phyloP scores from a whole-genome alignment of 306 rosid genomes.

The Luffa aegyptiaca region DNA sequence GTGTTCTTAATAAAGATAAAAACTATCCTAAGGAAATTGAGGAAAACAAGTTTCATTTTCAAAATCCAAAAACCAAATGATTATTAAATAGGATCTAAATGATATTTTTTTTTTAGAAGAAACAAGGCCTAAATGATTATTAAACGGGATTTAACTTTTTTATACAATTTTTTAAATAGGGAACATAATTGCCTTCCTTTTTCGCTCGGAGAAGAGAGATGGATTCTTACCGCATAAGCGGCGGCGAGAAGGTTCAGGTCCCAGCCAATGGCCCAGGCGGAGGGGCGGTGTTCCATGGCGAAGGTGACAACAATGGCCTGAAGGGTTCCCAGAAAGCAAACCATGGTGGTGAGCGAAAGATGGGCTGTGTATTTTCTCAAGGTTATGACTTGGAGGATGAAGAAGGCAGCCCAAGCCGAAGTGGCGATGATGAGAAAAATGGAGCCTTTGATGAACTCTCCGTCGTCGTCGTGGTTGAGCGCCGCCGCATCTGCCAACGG shows the following conservation, averaged over 20 bases:
- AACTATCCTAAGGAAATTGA: too few relatives aligned
- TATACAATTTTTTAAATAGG: too few relatives aligned
- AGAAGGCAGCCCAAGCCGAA: conserved; percentile 83
- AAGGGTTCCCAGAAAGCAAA: conserved; percentile 67
- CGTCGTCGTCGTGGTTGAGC: conserved; percentile 17
- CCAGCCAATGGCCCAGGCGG: conserved; percentile 88
- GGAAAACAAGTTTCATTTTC: too few relatives aligned
- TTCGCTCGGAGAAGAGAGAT: not conserved
- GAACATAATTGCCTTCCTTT: too few relatives aligned
- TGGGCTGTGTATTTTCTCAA: conserved; percentile 63
- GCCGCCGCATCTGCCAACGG: conserved; percentile 6
- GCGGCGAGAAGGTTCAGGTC: conserved; percentile 83
- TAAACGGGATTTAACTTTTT: too few relatives aligned
- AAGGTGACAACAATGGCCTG: conserved; percentile 70
- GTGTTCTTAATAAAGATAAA: too few relatives aligned
- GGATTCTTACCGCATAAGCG: conserved; percentile 62
- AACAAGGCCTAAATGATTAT: too few relatives aligned
- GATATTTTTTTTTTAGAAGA: too few relatives aligned
- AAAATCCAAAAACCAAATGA: too few relatives aligned
- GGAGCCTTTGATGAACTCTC: conserved; percentile 76
- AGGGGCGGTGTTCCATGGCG: conserved; percentile 48
- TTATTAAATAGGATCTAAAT: too few relatives aligned
- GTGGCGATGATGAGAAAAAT: conserved; percentile 70
- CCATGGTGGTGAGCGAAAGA: conserved; percentile 76
- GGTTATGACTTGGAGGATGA: conserved; percentile 77